Base-by-base conservation (phyloP, 176 grass and related monocot genomes). In the Zea luxurians region DNA sequence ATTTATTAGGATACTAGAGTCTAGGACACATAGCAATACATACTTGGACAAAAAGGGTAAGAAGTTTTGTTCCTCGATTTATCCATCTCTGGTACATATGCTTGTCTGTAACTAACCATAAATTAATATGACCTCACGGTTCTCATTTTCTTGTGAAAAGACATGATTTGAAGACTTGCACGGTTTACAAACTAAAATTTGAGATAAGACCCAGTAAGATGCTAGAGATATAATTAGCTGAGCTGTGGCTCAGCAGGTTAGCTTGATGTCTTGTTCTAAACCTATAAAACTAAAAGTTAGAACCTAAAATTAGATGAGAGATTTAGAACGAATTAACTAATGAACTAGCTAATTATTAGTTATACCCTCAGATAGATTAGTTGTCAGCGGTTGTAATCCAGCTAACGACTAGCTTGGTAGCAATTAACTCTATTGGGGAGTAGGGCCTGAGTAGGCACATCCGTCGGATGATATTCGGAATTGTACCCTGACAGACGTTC, bases 1-100 rank as follows among this genome's bases (percentile, higher is more conserved):
- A n/a, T 64, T 55, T 81, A 86, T 55, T 81, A 86, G 60, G 50
- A 20, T 34, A 36, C 9, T 72, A 86, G 68, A 20, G 21, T 15
- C 9, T 78, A 87, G 85, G 45, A 48, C 66, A 85, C 72, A 82
- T 52, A 55, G 6, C 9, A 81, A 65, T 18, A 27, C 27, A 27
- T 27, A 27, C n/a, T 27, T 71, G 66, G 77, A 16, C 66, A 50
- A 12, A 43, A 12, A 12, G 47, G 34, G 40, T 49, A 62, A 18
- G 11, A 37, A 74, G 69, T 38, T 89, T 89, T 78, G 66, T 16
- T 81, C 16, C 44, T 68, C 2, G 15, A 71, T 40, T 40, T 40
- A 10, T 16, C 45, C n/a, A 41, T 2, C 3, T 36, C 4, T 64
- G 37, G 4, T 10, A 12, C 20, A 37, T 16, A 11, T 12, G 15